Evolutionary conservation across 345 rosid genomes (phyloP).

Genomic region (Erucastrum elatum): DNA sequence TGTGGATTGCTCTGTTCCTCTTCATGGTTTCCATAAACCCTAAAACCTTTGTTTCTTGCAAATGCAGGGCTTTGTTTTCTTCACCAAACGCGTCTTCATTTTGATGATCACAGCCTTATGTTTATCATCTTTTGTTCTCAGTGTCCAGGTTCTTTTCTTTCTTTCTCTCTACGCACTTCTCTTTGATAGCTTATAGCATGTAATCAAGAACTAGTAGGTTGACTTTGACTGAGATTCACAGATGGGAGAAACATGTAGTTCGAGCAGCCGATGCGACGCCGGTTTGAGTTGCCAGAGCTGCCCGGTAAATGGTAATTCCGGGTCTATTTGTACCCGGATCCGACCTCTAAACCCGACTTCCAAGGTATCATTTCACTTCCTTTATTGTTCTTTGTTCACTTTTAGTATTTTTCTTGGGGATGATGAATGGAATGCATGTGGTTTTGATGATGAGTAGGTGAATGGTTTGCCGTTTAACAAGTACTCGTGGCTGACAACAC

Average conservation of each 20-base stretch:
- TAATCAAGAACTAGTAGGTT: not conserved
- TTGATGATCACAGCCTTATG: constrained; percentile 27
- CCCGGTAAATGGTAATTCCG: constrained; percentile 63
- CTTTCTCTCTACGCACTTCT: not conserved
- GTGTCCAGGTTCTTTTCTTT: constrained; percentile 38
- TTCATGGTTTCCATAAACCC: not conserved
- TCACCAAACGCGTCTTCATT: constrained; percentile 12
- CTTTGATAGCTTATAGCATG: not conserved
- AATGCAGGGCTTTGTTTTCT: constrained; percentile 31
- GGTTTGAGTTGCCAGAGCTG: constrained; percentile 88
- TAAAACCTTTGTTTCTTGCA: not conserved
- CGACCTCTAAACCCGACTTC: constrained; percentile 71
- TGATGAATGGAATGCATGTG: constrained; percentile 25
- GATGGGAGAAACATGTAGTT: constrained; percentile 88
- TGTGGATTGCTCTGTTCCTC: not conserved
- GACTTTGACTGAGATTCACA: constrained; percentile 22
- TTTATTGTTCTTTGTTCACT: not conserved
- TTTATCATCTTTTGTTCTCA: constrained; percentile 31
- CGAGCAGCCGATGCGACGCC: constrained; percentile 55
- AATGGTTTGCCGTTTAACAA: constrained; percentile 81
- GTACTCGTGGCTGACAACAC: constrained; percentile 91
- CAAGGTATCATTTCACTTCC: constrained; percentile 45
- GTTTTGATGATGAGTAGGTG: constrained; percentile 57
- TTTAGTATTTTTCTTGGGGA: too few species aligned
- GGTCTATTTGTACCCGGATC: constrained; percentile 72